phyloP scores from a whole-genome alignment of 345 rosid genomes.

The Mangifera indica region DNA sequence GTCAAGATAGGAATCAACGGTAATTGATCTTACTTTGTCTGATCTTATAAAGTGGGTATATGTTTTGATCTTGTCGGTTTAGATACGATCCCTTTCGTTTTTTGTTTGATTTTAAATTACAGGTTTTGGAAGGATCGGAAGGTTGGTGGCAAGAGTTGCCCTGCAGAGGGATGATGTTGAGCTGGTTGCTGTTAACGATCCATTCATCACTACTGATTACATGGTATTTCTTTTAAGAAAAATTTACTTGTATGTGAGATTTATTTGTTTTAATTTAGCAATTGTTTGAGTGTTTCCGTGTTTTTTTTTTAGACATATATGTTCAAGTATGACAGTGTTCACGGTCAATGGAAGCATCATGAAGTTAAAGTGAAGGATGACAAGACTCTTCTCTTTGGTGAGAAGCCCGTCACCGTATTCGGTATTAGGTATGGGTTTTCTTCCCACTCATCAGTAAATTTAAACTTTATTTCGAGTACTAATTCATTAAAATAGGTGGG shows the following conservation, averaged over 20 bases:
- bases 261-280: neutral
- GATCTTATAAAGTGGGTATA: neutral
- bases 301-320: conserved; percentile 56
- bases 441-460: neutral
- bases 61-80: neutral
- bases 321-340: conserved; percentile 87
- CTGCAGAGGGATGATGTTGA: conserved; percentile 63
- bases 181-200: conserved; percentile 67
- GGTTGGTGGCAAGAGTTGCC: conserved; percentile 60
- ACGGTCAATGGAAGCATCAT: conserved; percentile 77
- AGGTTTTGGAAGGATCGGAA: conserved; percentile 72
- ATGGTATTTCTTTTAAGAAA: conserved; percentile 37
- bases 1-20: conserved; percentile 70
- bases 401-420: conserved; percentile 64
- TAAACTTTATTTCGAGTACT: too few species aligned
- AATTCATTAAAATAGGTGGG: neutral
- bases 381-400: conserved; percentile 80
- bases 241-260: neutral
- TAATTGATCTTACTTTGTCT: conserved; percentile 11
- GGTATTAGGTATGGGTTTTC: conserved; percentile 44
- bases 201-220: conserved; percentile 62
- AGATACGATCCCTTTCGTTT: neutral
- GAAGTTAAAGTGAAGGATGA: conserved; percentile 67
- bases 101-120: neutral
- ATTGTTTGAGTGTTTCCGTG: neutral